Evolutionary conservation across 2,329 filamentous ascomycete species (phyloP), one percentile per base, ranked within the genome.

Genomic region (Trichoderma arundinaceum): DNA sequence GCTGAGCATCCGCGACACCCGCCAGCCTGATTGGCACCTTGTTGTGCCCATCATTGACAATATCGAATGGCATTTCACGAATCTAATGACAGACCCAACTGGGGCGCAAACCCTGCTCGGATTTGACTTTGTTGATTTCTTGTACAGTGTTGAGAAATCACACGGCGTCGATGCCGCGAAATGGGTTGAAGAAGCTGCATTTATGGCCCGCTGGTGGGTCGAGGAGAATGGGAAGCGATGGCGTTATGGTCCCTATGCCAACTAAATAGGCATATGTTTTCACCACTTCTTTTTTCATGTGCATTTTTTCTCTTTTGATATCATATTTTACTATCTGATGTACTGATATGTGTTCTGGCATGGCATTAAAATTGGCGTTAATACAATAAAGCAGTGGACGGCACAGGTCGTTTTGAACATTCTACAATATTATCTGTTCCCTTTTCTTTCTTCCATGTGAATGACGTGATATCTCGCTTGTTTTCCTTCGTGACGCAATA

Each of bases 141-240:
- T 71, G 19, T 43, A 58, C 3, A 68, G 67, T 10, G 69, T 75
- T 2, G 66, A 71, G 32, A 10, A 39, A 2, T 39, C 65, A 3
- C 71, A 71, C 22, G 73, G 75, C 8, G 60, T 69, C 3, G 73
- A 73, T 1, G 66, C 70, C 22, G 72, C 74, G 12, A 69, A 71
- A 44, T 77, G 76, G 76, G 73, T 68, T 0, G 74, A 77, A 61
- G 74, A 76, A 51, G 76, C 71, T 4, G 74, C 74, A 9, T 77
- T 76, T 64, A 66, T 76, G 32, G 72, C 74, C 12, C 69, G 75
- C 7, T 77, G 75, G 75, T 77, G 72, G 67, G 73, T 76, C 3
- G 74, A 76, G 58, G 76, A 77, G 66, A 77, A 77, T 52, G 71
- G 71, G 64, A 76, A 72, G 66, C 73, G 75, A 62, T 77, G 74